Base-by-base conservation (phyloP, 1,284 basidiomycete genomes). In the Apiotrichum veenhuisii region DNA sequence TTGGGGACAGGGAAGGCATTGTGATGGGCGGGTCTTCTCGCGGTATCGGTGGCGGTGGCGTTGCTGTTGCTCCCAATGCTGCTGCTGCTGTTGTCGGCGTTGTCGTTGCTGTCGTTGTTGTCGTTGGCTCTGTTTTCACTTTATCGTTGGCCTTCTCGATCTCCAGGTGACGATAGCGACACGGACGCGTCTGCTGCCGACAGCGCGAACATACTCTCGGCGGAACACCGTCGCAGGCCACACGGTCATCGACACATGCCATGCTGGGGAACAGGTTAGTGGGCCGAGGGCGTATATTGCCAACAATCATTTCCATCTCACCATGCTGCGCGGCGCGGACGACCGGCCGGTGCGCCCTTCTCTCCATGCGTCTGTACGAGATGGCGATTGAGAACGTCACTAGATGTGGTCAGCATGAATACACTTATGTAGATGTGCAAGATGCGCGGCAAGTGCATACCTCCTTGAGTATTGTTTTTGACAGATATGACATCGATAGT, bases 331-430 rank as follows among this genome's bases (percentile, higher is more conserved):
- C 57, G 57, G 17, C 60, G 57, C 10, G 64, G 64, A 9, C 64
- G 54, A 2, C 64, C 64, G 2, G 59, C 45, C 9, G 47, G 49
- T 15, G 62, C 49, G 3, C 60, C 40, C 40, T 51, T 45, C 37
- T 54, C 51, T 18, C 60, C 60, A 42, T 66, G 64, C 10, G 54
- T 61, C 42, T 51, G 51, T 5, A 60, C 57, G 30, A 66, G 22
- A 38, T 66, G 64, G 2, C 64, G 50, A n/a, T 58, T 62, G 2
- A 64, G 50, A n/a, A 64, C 62, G 40, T 66, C 62, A 46, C 62
- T 65, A 33, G 34, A 4, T 17, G 40, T 11, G 3, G 43, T 44
- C n/a, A 47, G 54, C 30, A 17, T n/a, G n/a, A n/a, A n/a, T n/a
- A n/a, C n/a, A n/a, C n/a, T n/a, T n/a, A n/a, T n/a, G n/a, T n/a